These are phyloP conservation scores for Asterochloris sp. DNA, from an alignment of 139 green algal genomes.

Conservation along the genomic window DNA sequence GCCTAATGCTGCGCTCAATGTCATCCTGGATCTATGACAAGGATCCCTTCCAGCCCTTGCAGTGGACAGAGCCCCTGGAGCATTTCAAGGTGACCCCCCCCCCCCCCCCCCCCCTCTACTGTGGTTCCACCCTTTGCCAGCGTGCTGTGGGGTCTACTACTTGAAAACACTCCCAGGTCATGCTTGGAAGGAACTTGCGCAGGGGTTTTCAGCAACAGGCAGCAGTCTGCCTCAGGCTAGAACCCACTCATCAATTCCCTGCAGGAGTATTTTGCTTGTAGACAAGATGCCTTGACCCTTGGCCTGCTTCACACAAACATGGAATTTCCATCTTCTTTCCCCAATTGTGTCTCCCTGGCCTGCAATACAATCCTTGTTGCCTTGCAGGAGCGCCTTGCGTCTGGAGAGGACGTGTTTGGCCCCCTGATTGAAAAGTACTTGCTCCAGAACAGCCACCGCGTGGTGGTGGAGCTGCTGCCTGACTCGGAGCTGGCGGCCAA, in stretches of 20 bases:
- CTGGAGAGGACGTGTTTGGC: conserved; percentile 87
- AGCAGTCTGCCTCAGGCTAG: too few species aligned
- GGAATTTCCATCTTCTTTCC: too few species aligned
- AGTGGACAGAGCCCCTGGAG: conserved; percentile 84
- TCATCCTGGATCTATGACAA: conserved; percentile 94
- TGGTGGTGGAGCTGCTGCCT: conserved; percentile 82
- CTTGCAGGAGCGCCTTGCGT: conserved; percentile 55
- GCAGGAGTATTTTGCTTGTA: too few species aligned
- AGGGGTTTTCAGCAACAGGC: too few species aligned
- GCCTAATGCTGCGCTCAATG: conserved; percentile 94
- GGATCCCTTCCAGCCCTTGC: conserved; percentile 88
- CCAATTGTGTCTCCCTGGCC: too few species aligned
- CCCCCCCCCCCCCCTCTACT: too few species aligned
- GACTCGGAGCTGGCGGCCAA: conserved; percentile 56
- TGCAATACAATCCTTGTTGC: too few species aligned
- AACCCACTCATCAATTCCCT: too few species aligned
- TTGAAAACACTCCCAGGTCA: conserved; percentile 42
- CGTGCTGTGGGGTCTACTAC: neutral
- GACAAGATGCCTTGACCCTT: too few species aligned
- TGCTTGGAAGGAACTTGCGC: too few species aligned
- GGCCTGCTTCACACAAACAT: too few species aligned
- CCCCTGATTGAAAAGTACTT: conserved; percentile 88
- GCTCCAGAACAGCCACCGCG: conserved; percentile 86
- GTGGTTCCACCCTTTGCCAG: neutral
- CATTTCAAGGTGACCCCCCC: conserved; percentile 72